Evolutionary conservation across 129 eudicot species (phyloP).

Genomic region (Smallanthus sonchifolius): DNA sequence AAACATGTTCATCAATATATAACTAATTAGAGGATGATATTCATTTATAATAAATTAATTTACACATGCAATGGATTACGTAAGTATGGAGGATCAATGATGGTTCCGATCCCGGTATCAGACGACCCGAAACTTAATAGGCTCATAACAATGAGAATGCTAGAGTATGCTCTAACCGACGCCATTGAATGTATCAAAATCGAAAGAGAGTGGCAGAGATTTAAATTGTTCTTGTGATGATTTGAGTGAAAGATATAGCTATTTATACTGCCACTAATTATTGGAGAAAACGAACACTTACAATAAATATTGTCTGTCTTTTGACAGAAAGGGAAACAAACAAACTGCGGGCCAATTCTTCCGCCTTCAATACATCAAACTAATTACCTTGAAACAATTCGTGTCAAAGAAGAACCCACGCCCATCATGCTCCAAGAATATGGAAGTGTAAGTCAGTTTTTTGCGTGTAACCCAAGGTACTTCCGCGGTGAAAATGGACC

Average conservation of each 20-base stretch:
- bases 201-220: too few species aligned
- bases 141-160: constrained; percentile 5
- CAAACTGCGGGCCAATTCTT: constrained; percentile 15
- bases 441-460: not conserved
- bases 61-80: not conserved
- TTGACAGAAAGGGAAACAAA: not conserved
- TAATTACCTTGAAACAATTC: too few species aligned
- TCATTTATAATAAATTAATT: not conserved
- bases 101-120: constrained; percentile 27
- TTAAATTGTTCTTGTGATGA: too few species aligned
- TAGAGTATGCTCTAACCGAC: not conserved
- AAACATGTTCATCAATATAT: not conserved
- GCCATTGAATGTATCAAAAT: constrained; percentile 5
- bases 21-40: not conserved
- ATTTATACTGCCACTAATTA: constrained; percentile 13
- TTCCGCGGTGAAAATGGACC: not conserved
- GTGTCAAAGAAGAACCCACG: too few species aligned
- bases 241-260: not conserved
- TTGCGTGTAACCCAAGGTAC: not conserved
- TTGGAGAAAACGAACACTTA: not conserved
- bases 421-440: too few species aligned
- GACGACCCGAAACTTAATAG: constrained; percentile 11
- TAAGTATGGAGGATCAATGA: constrained; percentile 24
- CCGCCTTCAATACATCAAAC: too few species aligned
- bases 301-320: not conserved